These are phyloP conservation scores for Paramecium sonneborni DNA, from an alignment of 73 alveolate genomes.

Conservation along the genomic window DNA sequence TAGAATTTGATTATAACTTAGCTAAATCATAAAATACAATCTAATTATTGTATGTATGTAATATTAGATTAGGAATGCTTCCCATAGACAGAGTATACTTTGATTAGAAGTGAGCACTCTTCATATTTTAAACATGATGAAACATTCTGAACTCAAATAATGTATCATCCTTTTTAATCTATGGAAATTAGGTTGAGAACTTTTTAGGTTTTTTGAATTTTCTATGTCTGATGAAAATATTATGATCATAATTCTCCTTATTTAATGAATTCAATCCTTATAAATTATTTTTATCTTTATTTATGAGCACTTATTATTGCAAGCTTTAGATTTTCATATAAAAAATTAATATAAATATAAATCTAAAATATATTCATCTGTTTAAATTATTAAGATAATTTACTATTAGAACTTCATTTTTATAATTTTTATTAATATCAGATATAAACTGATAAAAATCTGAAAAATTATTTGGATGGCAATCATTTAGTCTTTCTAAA, in stretches of 20 bases:
- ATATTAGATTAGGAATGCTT: not conserved
- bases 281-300: not conserved
- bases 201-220: not conserved
- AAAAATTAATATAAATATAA: not conserved
- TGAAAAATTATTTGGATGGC: not conserved
- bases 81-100: conserved; percentile 6
- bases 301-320: not conserved
- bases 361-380: too few species aligned
- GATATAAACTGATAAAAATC: not conserved
- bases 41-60: not conserved
- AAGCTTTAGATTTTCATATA: not conserved
- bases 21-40: conserved; percentile 5
- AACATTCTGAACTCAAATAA: not conserved
- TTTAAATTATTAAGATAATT: not conserved
- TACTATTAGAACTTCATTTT: not conserved
- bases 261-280: not conserved
- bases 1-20: not conserved
- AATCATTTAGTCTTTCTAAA: not conserved
- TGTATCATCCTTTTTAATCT: not conserved
- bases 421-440: not conserved
- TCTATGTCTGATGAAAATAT: not conserved
- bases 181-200: not conserved
- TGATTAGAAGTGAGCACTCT: conserved; percentile 21
- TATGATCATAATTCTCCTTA: not conserved
- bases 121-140: conserved; percentile 5